Base-by-base conservation (phyloP, 1,284 basidiomycete genomes). In the Gymnopus androsaceus region DNA sequence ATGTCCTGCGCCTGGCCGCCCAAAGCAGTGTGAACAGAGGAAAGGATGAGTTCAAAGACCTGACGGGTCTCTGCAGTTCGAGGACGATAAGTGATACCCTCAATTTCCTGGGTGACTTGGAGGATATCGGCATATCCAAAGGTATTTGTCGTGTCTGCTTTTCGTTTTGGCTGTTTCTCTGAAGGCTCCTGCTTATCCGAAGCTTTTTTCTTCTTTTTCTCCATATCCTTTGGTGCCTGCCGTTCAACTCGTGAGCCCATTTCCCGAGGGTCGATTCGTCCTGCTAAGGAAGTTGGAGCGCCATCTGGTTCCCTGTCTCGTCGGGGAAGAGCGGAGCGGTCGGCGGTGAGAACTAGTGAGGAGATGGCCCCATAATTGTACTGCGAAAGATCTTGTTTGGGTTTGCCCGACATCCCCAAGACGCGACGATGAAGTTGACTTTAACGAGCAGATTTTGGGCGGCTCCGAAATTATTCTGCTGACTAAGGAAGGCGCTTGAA, bases 1-100 rank as follows among this genome's bases (percentile, higher is more conserved):
- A 99, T 88, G 61, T 98, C 96, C 67, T 95, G 93, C 0, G 95
- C 92, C 69, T 97, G 95, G 74, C 98, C 97, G 1, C 96, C 96
- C 9, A 99, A 81, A 3, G 85, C 77, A 11, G 81, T 81, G 69
- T 97, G 93, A 0, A 98, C 89, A 36, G 87, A 75, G 9, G 90
- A 86, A 14, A 99, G 80, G 59, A 99, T 89, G 61, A 98, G 84
- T 69, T 98, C 92, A 75, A 98, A 99, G 2, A 95, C 91, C 64
- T 97, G 91, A 15, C 94, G 80, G 19, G 95, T 99, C 75, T 99
- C 96, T 4, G 90, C 85, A 2, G 97, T 98, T 33, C 92, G 80
- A 5, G 97, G 97, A 31, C 92, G 84, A 71, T 99, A 99, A 9
- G 87, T 88, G 55, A 99, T 76, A 1, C 95, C 95, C 68, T 98